Evolutionary conservation across 306 rosid genomes (phyloP), one percentile per base, ranked within the genome.

Genomic region (Cotoneaster glaucophyllus): DNA sequence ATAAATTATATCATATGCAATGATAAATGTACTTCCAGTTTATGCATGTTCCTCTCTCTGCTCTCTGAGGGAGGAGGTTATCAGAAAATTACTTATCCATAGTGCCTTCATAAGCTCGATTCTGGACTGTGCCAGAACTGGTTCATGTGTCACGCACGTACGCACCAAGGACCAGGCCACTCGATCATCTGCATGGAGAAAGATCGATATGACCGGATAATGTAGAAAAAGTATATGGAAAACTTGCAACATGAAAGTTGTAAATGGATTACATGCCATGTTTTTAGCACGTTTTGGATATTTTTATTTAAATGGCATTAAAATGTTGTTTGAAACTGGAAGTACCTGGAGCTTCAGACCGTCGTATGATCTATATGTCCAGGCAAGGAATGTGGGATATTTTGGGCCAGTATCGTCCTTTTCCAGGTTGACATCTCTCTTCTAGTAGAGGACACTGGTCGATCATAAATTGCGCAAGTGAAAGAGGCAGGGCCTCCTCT

Each of bases 381-480:
- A 14, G 53, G 61, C 2, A 3, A 45, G 82, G 82, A 25, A 78
- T 74, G 73, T 56, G 48, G 56, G 77, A 67, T 62, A 78, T 78
- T 75, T 43, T 77, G 21, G 37, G 31, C 73, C 82, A 82, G 17
- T 77, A 56, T 14, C 53, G 8, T 48, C 53, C 53, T 48, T 48
- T 14, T 48, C 61, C 61, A 56, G 61, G 64, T 11, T 58, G 32
- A 26, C 32, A 58, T 58, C 15, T 58, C 28, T 58, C 64, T 58
- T 22, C 1, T 24, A 24, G 29, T 26, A 58, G 8, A 11, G 64
- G 32, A 24, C 64, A 58, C 19, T 0, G 0, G 0, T 0, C 0
- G 9, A 82, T 70, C 0, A 0, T 0, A 63, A 82, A 52, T 5
- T 4, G 0, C 66, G 4, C 0, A 9, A 58, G 29, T 22, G 64